Conservation (phyloP, 2,329 filamentous ascomycete genomes). For the Zarea fungicola region DNA sequence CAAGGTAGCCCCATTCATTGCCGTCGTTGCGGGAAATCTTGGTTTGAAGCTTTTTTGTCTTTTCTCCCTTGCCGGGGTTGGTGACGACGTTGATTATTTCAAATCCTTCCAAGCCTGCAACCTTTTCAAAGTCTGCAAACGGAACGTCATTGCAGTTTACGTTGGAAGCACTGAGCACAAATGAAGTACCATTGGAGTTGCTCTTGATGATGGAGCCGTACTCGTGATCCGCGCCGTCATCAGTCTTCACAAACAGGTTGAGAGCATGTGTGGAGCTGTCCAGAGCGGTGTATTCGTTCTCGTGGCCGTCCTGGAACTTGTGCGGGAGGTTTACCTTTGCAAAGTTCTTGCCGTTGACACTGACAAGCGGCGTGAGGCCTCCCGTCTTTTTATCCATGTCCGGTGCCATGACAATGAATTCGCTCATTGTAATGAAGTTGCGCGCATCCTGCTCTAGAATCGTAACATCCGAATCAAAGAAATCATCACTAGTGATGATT, state of each 20-base stretch:
- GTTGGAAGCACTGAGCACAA: slow-evolving; percentile 72
- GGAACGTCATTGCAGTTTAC: slow-evolving; percentile 75
- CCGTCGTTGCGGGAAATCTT: slow-evolving; percentile 97
- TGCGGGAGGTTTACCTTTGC: slow-evolving; percentile 80
- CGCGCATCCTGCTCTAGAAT: slow-evolving; percentile 56
- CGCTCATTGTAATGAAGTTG: slow-evolving; percentile 89
- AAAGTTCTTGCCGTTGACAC: slow-evolving; percentile 77
- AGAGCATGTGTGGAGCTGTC: slow-evolving; percentile 93
- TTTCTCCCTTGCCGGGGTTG: slow-evolving; percentile 70
- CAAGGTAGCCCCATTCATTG: slow-evolving; percentile 73
- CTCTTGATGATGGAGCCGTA: slow-evolving; percentile 93
- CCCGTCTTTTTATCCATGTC: slow-evolving; percentile 63
- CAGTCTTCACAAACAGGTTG: slow-evolving; percentile 87
- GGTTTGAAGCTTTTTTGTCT: slow-evolving; percentile 77
- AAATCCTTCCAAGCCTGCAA: slow-evolving; percentile 86
- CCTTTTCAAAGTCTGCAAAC: slow-evolving; percentile 95
- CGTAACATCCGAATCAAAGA: slow-evolving; percentile 59
- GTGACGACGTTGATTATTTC: slow-evolving; percentile 78
- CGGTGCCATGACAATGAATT: slow-evolving; percentile 92
- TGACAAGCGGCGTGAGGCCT: slow-evolving; percentile 72
- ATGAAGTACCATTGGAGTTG: slow-evolving; percentile 96
- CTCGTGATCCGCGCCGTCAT: slow-evolving; percentile 56
- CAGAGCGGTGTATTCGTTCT: slow-evolving; percentile 84
- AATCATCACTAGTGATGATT: slow-evolving; percentile 73
- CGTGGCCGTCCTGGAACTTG: slow-evolving; percentile 73